Evolutionary conservation across 352 stramenopile species (phyloP), one percentile per base, ranked within the genome.

Genomic region (Pythium phragmiticola): DNA sequence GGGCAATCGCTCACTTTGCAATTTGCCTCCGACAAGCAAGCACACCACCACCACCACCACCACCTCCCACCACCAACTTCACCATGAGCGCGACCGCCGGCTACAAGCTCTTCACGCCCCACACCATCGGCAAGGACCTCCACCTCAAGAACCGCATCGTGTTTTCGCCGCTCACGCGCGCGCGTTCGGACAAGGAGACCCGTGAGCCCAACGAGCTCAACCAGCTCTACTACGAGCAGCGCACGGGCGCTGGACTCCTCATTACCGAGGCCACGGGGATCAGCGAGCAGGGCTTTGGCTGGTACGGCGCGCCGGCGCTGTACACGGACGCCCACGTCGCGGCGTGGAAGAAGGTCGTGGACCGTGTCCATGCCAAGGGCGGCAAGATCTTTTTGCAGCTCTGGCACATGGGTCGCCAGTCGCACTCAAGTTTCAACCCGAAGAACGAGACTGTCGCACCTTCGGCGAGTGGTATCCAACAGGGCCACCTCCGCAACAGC

Each of bases 141-240:
- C 8, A 19, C 5, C 39, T 46, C 39, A 46, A 46, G 39, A 46
- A 46, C 39, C 39, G 39, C 39, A 56, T 77, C 39, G 69, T 78
- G 28, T 53, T 81, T 43, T n/a, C n/a, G n/a, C 74, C 74, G 13
- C 51, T 80, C 13, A 82, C 74, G 50, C 66, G 30, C 13, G 26
- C 37, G 21, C 66, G 30, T 30, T 37, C 42, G 51, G 66, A 55
- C 52, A 51, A 41, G 9, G 62, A 69, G 9, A 57, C 47, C 17
- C 49, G 30, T 41, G 49, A 67, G 17, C 63, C 65, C 13, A 59
- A 23, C 28, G 52, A 46, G 17, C 2, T 48, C 9, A 63, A 91
- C n/a, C 82, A 92, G 61, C 61, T 62, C 13, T 64, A 78, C 65
- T 78, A 78, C 39, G 53, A 54, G 34, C 59, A 72, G 36, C 58